Evolutionary conservation across 1,284 basidiomycete species (phyloP), one percentile per base, ranked within the genome.

Genomic region (Ceratobasidium sp.): DNA sequence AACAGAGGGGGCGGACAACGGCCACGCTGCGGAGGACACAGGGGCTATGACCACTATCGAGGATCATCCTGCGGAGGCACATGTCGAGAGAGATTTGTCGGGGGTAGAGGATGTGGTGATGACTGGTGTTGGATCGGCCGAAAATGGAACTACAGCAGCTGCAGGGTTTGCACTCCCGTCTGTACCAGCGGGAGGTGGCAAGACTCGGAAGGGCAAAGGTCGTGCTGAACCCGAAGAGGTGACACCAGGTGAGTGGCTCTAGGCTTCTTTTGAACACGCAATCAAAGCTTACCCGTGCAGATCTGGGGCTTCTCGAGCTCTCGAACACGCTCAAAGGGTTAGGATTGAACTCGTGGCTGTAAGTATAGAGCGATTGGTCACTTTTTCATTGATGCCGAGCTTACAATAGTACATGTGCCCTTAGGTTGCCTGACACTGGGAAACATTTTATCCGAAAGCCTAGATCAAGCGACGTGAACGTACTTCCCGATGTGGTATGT

Each of bases 251-350:
- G 50, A 21, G 66, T 47, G 21, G 47, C 44, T 57, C 38, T 69
- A 18, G 41, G 32, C 38, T 43, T 52, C 44, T 43, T 57, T 57
- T n/a, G 52, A 30, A 7, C 38, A 21, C 23, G 30, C 41, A 41
- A 52, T 57, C 66, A 57, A 69, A 55, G 9, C 57, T 57, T n/a
- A 44, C 66, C 52, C 44, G 49, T 38, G 66, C 13, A 69, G 66
- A 69, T 57, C 66, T 52, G 30, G 49, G 32, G 66, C 50, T 69
- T 69, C 66, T 69, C 44, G 66, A 69, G 35, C 66, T 69, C 66
- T 35, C 43, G 30, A 26, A 28, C 26, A 69, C 28, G 41, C 66
- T 69, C 66, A 41, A 54, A 69, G 28, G 49, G 28, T 23, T 69
- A 35, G 30, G 41, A 18, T 32, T 69, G 66, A 50, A 41, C 16